A percentile compares a stretch with the other conserved stretches of the same genome.
phyloP scores from a whole-genome alignment of 2,329 filamentous ascomycete species.

The Aureobasidium uvarum region DNA sequence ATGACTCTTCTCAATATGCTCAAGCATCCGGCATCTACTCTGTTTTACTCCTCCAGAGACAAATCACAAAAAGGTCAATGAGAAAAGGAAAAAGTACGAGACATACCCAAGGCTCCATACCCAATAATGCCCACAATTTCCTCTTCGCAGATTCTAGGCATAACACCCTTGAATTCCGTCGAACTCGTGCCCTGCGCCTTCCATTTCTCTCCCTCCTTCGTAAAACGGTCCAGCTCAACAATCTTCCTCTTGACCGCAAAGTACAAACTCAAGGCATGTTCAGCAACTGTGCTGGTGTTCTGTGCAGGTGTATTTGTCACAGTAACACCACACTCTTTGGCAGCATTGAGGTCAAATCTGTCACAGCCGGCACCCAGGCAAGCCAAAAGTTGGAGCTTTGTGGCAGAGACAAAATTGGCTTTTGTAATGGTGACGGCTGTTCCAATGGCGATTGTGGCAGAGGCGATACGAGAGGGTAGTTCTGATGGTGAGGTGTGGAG shows the following conservation, averaged over 20 bases:
- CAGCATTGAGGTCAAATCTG: constrained; percentile 48
- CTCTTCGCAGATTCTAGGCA: constrained; percentile 48
- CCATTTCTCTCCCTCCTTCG: constrained; percentile 44
- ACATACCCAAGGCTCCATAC: constrained; percentile 49
- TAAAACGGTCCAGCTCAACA: constrained; percentile 41
- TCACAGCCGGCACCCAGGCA: constrained; percentile 51
- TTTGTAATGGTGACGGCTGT: constrained; percentile 46
- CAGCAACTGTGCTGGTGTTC: constrained; percentile 47
- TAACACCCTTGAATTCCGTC: constrained; percentile 35
- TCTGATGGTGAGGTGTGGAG: constrained; percentile 37
- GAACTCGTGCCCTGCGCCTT: constrained; percentile 41
- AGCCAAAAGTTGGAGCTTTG: constrained; percentile 47
- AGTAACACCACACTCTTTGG: constrained; percentile 45
- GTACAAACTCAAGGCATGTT: constrained; percentile 53
- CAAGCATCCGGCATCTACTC: background rate
- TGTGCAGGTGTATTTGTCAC: constrained; percentile 50
- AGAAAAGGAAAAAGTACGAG: background rate
- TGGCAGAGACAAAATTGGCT: constrained; percentile 41
- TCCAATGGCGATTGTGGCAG: constrained; percentile 50
- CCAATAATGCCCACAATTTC: constrained; percentile 53
- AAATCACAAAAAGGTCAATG: constrained; percentile 12
- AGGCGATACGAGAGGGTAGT: constrained; percentile 44
- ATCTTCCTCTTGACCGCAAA: constrained; percentile 48
- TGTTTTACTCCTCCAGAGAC: background rate
- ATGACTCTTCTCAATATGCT: background rate